These are phyloP conservation scores for Trichosporon inkin DNA, from an alignment of 1,284 basidiomycete genomes.

Conservation along the genomic window DNA sequence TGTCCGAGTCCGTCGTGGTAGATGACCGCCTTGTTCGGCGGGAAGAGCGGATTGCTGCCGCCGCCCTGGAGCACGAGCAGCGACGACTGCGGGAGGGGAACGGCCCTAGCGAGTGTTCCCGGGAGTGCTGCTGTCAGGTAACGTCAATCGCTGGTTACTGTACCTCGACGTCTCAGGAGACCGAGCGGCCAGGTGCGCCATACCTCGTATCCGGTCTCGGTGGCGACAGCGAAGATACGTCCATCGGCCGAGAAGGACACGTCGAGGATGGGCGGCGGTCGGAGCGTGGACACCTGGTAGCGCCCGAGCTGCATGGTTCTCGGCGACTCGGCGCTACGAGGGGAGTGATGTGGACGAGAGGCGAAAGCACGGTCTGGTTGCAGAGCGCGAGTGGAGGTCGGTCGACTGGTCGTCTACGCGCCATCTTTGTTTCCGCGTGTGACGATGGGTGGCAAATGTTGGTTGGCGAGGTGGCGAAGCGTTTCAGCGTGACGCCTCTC, in stretches of 20 bases:
- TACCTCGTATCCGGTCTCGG: conserved; percentile 78
- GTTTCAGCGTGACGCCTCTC: too few relatives aligned
- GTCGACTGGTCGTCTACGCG: background rate
- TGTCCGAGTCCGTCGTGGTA: conserved; percentile 74
- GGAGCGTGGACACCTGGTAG: conserved; percentile 74
- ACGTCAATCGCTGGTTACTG: conserved; percentile 18
- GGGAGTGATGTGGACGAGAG: background rate
- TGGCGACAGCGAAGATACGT: conserved; percentile 75
- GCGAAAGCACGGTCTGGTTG: background rate
- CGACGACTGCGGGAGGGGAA: conserved; percentile 77
- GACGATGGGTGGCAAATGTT: conserved; percentile 1
- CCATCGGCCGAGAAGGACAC: conserved; percentile 67
- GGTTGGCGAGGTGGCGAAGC: too few relatives aligned
- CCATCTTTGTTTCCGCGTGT: conserved; percentile 5
- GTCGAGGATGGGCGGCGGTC: conserved; percentile 69
- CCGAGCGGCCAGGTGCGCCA: conserved; percentile 75
- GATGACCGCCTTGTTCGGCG: conserved; percentile 88
- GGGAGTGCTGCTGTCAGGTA: conserved; percentile 33
- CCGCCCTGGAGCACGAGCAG: conserved; percentile 86
- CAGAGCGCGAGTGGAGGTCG: background rate
- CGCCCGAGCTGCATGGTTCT: conserved; percentile 76
- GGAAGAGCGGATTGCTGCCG: conserved; percentile 81
- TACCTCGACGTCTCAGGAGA: conserved; percentile 74
- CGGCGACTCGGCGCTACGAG: background rate
- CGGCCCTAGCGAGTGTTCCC: conserved; percentile 70